Evolutionary conservation across 2,329 filamentous ascomycete genomes (phyloP), one percentile per base, ranked within the genome.

Genomic region (Aspergillus alliaceus): DNA sequence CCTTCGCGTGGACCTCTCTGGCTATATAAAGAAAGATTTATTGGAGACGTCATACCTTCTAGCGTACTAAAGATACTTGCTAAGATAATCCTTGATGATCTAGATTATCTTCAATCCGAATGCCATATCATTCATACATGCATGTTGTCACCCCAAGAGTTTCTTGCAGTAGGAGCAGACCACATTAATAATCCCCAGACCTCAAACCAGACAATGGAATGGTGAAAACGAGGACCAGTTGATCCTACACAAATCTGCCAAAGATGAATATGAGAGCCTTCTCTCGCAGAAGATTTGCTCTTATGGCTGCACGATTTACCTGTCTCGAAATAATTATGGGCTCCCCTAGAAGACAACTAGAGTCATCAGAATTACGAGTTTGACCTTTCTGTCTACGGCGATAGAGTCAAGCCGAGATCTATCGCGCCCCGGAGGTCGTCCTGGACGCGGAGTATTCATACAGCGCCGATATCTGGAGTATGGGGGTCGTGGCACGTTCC

Each of bases 201-300:
- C 64, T 79, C 31, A 79, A 79, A 48, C 71, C 76, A 0, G 73
- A 76, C 54, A 79, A 79, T 53, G 75, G 79, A 25, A 69, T 79
- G 58, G 58, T 75, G 42, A 64, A 62, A 44, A 22, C 75, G 68
- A 69, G 27, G 66, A 72, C 54, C 58, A 44, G 24, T 68, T 64
- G 5, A 47, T 67, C 15, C 50, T 69, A 25, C 63, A 65, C 14
- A 50, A 59, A 12, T 57, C 64, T 59, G 67, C 68, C 22, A 55
- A 58, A 51, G 63, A 68, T 51, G 68, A 74, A 53, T 62, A 62
- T 37, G 57, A 68, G 32, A 59, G 68, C 55, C 70, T 68, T 4
- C 59, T 71, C 1, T 69, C 71, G 8, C 65, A 68, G 44, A 75
- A 75, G 54, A 22, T 53, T 29, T 66, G 65, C 55, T 9, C 14